These are phyloP conservation scores for Curvularia hawaiiensis DNA, from an alignment of 2,329 filamentous ascomycete genomes.

Conservation along the genomic window DNA sequence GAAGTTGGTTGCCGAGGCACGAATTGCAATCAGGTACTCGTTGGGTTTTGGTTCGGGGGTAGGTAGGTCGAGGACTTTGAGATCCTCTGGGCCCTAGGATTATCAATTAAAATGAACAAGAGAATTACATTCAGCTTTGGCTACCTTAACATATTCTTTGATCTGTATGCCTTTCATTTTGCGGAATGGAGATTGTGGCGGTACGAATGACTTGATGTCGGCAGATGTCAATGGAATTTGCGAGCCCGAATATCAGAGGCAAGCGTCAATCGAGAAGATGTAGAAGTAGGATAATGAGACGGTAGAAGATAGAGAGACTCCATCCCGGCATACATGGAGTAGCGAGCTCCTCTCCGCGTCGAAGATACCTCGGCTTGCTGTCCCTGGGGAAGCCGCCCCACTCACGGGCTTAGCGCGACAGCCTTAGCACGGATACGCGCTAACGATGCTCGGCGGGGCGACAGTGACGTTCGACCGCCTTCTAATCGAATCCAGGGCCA, in stretches of 20 bases:
- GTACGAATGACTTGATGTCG: not conserved
- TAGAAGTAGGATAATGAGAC: not conserved
- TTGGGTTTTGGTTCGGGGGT: constrained; percentile 72
- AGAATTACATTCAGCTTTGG: constrained; percentile 10
- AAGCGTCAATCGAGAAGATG: not conserved
- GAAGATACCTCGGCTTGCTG: constrained; percentile 18
- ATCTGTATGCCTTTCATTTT: constrained; percentile 77
- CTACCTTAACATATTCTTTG: constrained; percentile 74
- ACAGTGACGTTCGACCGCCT: constrained; percentile 38
- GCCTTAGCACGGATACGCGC: constrained; percentile 17
- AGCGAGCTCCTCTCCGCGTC: constrained; percentile 6
- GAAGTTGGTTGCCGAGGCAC: constrained; percentile 91
- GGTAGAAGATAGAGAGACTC: not conserved
- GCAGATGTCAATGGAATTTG: not conserved
- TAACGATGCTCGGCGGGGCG: constrained; percentile 18
- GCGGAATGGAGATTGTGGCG: not conserved
- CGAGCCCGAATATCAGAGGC: no score
- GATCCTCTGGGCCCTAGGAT: constrained; percentile 73
- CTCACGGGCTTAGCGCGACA: not conserved
- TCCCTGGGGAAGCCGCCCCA: constrained; percentile 10
- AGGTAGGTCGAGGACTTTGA: constrained; percentile 74
- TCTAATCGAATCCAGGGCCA: constrained; percentile 31
- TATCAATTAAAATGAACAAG: constrained; percentile 9
- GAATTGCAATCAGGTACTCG: constrained; percentile 86
- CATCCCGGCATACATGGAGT: constrained; percentile 8